Percentiles rank a stretch among this genome's conserved stretches.
These are phyloP conservation scores for Paxillus ammoniavirescens DNA, from an alignment of 768 basidiomycete genomes.

Conservation along the genomic window DNA sequence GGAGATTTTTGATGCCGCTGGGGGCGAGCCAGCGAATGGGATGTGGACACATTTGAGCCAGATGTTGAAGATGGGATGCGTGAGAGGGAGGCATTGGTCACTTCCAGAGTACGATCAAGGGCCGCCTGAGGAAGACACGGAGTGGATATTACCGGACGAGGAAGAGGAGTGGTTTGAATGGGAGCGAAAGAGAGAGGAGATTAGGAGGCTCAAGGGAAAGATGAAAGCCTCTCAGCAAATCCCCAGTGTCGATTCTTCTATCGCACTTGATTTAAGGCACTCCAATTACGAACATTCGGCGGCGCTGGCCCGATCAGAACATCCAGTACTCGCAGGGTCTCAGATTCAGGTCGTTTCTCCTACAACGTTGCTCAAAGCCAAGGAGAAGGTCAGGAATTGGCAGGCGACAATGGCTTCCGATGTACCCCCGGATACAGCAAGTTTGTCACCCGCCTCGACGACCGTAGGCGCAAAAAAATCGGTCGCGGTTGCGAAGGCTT, in stretches of 20 bases:
- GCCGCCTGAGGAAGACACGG: slow-evolving; percentile 21
- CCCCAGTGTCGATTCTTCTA: not conserved
- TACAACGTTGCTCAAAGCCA: slow-evolving; percentile 25
- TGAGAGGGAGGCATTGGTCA: slow-evolving; percentile 34
- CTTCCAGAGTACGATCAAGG: slow-evolving; percentile 21
- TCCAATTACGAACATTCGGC: not conserved
- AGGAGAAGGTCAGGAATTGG: slow-evolving; percentile 37
- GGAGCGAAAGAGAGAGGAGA: slow-evolving; percentile 35
- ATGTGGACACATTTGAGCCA: slow-evolving; percentile 46
- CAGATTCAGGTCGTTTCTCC: slow-evolving; percentile 20
- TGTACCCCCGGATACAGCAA: slow-evolving; percentile 8
- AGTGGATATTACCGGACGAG: slow-evolving; percentile 41
- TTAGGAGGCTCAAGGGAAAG: slow-evolving; percentile 15
- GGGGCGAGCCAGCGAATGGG: slow-evolving; percentile 40
- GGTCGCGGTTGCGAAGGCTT: slow-evolving; percentile 18
- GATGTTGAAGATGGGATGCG: slow-evolving; percentile 39
- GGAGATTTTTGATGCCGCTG: slow-evolving; percentile 35
- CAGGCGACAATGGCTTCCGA: slow-evolving; percentile 29
- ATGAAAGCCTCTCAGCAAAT: slow-evolving; percentile 11
- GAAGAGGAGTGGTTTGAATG: slow-evolving; percentile 50
- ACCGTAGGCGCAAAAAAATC: not conserved
- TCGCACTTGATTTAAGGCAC: slow-evolving; percentile 7
- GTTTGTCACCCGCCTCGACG: slow-evolving; percentile 3
- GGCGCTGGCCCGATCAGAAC: not conserved
- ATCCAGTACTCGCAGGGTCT: slow-evolving; percentile 3